phyloP scores from a whole-genome alignment of 345 rosid species.

The Stellera chamaejasme region DNA sequence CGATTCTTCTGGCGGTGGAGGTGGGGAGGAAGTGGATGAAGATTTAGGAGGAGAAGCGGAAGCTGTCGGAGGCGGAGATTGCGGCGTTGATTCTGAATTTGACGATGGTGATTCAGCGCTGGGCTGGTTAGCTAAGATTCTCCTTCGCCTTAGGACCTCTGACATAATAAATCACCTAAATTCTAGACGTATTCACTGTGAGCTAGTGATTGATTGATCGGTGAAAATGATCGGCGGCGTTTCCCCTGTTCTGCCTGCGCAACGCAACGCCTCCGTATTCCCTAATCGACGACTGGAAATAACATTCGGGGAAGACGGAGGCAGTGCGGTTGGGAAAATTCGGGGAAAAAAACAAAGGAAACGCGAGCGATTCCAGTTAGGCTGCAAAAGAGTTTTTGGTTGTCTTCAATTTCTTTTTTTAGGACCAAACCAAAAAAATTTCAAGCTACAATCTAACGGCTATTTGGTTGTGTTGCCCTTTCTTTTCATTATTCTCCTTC shows the following conservation, averaged over 20 bases:
- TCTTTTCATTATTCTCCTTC: conserved; percentile 16
- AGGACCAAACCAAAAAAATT: neutral
- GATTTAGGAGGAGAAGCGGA: conserved; percentile 20
- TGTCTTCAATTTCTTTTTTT: conserved; percentile 12
- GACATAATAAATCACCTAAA: no score
- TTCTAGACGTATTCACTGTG: no score
- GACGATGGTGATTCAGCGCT: neutral
- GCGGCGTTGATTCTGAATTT: conserved; percentile 1
- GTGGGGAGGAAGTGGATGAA: conserved; percentile 11
- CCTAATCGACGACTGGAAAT: no score
- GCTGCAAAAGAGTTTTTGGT: neutral
- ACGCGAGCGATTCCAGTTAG: neutral
- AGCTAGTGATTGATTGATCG: no score
- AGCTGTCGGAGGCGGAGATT: conserved; percentile 18
- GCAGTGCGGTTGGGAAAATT: no score
- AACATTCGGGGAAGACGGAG: no score
- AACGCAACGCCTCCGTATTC: no score
- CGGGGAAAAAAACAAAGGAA: neutral
- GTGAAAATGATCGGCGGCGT: no score
- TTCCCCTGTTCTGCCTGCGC: no score
- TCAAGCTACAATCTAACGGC: conserved; percentile 10
- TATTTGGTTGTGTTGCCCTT: conserved; percentile 1
- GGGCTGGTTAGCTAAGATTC: no score
- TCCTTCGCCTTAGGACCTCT: no score
- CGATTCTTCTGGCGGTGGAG: conserved; percentile 14